phyloP scores from a whole-genome alignment of 2,329 filamentous ascomycete genomes.

The Epichloe brachyelytri region DNA sequence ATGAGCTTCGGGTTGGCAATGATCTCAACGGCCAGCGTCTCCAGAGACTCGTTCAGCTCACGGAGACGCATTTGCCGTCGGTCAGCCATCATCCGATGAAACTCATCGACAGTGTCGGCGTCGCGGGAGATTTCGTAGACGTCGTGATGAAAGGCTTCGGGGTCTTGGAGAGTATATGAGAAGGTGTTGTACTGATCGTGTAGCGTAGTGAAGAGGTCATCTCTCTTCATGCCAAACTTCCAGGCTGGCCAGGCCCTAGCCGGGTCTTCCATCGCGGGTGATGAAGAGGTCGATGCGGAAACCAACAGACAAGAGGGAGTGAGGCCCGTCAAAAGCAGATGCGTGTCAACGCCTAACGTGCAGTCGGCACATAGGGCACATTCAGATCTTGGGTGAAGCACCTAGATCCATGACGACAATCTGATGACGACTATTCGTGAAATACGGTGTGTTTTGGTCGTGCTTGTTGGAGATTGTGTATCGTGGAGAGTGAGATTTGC shows the following conservation, averaged over 20 bases:
- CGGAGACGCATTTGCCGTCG: conserved; percentile 40
- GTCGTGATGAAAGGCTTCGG: conserved; percentile 48
- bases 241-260: conserved; percentile 43
- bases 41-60: conserved; percentile 42
- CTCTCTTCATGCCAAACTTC: conserved; percentile 50
- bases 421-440: conserved; percentile 1
- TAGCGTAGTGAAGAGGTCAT: conserved; percentile 43
- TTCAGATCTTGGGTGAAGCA: conserved; percentile 5
- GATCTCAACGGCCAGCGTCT: conserved; percentile 47
- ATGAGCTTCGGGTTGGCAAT: conserved; percentile 46
- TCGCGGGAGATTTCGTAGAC: conserved; percentile 44
- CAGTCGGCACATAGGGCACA: conserved; percentile 5
- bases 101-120: conserved; percentile 37
- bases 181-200: conserved; percentile 49
- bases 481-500: conserved; percentile 5
- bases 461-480: conserved; percentile 8
- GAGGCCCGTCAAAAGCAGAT: conserved; percentile 1
- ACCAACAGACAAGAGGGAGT: neutral
- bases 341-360: conserved; percentile 1
- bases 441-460: conserved; percentile 1
- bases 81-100: conserved; percentile 38
- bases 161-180: conserved; percentile 41
- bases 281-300: conserved; percentile 1
- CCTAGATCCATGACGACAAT: conserved; percentile 11
- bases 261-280: conserved; percentile 39